Percentiles rank a stretch among this genome's conserved stretches.
These are phyloP conservation scores for Mycena metata DNA, from an alignment of 768 basidiomycete species.

Conservation along the genomic window DNA sequence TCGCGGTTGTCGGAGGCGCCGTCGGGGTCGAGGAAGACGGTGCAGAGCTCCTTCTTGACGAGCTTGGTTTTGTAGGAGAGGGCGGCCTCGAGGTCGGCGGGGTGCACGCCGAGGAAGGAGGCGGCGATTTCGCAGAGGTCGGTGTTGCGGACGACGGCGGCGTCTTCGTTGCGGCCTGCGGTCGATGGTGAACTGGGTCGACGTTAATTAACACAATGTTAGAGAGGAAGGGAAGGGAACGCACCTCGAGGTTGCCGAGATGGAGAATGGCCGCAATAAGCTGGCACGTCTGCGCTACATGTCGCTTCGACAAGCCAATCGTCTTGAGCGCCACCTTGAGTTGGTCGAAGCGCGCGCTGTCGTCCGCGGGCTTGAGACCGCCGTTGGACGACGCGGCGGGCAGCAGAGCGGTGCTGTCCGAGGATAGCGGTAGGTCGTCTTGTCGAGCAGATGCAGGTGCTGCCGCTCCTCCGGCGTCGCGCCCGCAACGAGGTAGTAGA, in stretches of 20 bases:
- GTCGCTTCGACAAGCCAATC: conserved; percentile 93
- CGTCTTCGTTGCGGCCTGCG: conserved; percentile 88
- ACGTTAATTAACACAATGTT: too few species aligned
- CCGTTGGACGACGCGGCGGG: conserved; percentile 52
- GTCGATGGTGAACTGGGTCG: conserved; percentile 76
- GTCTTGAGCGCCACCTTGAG: conserved; percentile 95
- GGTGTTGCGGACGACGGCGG: conserved; percentile 89
- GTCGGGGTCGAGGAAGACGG: conserved; percentile 95
- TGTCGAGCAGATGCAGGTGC: conserved; percentile 87
- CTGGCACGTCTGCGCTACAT: conserved; percentile 96
- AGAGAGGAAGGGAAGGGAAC: too few species aligned
- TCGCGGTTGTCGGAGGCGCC: conserved; percentile 94
- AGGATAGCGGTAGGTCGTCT: conserved; percentile 89
- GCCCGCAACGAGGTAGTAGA: conserved; percentile 96
- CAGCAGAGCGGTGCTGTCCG: conserved; percentile 71
- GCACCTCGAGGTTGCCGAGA: conserved; percentile 87
- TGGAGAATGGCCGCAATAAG: conserved; percentile 96
- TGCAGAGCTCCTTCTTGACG: conserved; percentile 96
- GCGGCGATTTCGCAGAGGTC: conserved; percentile 88
- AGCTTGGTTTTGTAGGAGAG: conserved; percentile 94
- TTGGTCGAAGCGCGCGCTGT: conserved; percentile 91
- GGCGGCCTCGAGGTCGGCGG: conserved; percentile 79
- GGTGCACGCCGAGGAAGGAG: conserved; percentile 90
- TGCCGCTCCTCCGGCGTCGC: conserved; percentile 90
- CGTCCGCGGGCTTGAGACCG: conserved; percentile 71